phyloP scores from a whole-genome alignment of 2,329 filamentous ascomycete species.

The Cladophialophora immunda region DNA sequence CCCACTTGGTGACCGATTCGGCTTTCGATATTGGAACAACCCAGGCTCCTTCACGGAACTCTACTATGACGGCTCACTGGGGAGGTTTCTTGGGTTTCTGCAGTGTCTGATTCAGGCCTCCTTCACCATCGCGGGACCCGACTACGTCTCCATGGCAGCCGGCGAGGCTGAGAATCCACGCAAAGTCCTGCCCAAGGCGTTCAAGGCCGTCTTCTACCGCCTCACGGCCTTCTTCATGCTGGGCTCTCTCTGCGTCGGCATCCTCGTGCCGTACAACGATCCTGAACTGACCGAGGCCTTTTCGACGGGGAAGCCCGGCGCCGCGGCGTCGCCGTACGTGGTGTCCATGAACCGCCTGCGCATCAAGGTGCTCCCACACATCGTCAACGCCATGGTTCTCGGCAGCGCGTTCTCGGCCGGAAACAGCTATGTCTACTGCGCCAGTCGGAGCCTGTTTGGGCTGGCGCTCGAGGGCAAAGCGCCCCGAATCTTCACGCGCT shows the following conservation, averaged over 20 bases:
- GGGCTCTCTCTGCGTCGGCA: conserved; percentile 75
- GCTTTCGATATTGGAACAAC: conserved; percentile 72
- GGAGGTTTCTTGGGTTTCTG: conserved; percentile 78
- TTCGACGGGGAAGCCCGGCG: conserved; percentile 66
- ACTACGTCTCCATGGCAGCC: conserved; percentile 71
- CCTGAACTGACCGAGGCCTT: conserved; percentile 68
- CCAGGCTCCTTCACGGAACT: conserved; percentile 76
- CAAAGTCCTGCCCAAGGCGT: conserved; percentile 74
- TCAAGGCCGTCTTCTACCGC: conserved; percentile 81
- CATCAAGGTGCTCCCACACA: conserved; percentile 71
- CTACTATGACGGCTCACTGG: conserved; percentile 70
- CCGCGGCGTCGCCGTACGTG: conserved; percentile 73
- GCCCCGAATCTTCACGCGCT: conserved; percentile 68
- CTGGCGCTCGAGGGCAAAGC: conserved; percentile 75
- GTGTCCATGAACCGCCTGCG: conserved; percentile 72
- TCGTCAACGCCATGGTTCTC: conserved; percentile 77
- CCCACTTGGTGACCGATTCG: conserved; percentile 74
- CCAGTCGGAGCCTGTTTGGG: conserved; percentile 73
- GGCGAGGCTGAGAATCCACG: conserved; percentile 77
- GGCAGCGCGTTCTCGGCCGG: conserved; percentile 74
- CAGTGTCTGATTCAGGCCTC: conserved; percentile 76
- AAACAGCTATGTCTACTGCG: conserved; percentile 74
- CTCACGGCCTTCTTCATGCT: conserved; percentile 79
- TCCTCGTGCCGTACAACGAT: conserved; percentile 76
- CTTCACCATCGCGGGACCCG: conserved; percentile 73